A percentile compares a stretch with the other conserved stretches of the same genome.
Evolutionary conservation across 2,329 filamentous ascomycete species (phyloP).

Genomic region (Helicocarpus griseus): DNA sequence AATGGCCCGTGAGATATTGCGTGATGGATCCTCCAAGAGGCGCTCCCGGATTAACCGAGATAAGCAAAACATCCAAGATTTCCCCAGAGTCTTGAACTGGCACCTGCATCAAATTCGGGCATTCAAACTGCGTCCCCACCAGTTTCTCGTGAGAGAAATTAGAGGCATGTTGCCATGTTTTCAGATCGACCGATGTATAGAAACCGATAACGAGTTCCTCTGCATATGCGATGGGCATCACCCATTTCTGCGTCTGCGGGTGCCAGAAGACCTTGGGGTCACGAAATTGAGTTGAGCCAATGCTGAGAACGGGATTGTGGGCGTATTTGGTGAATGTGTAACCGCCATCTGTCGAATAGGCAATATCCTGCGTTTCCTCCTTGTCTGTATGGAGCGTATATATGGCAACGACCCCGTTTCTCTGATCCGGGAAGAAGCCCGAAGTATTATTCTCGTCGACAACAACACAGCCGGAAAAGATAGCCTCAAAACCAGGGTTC

Average conservation of each 20-base stretch:
- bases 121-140: constrained; percentile 23
- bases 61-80: constrained; percentile 19
- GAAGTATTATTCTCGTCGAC: constrained; percentile 55
- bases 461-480: constrained; percentile 49
- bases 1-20: constrained; percentile 38
- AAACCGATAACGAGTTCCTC: constrained; percentile 17
- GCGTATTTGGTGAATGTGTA: constrained; percentile 52
- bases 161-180: constrained; percentile 17
- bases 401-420: constrained; percentile 54
- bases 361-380: constrained; percentile 47
- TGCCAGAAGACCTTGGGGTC: constrained; percentile 50
- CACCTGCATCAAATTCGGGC: constrained; percentile 41
- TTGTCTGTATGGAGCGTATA: constrained; percentile 35
- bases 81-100: constrained; percentile 30
- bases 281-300: constrained; percentile 46
- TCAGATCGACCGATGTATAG: constrained; percentile 19
- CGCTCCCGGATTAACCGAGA: constrained; percentile 28
- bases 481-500: constrained; percentile 27
- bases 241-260: constrained; percentile 15
- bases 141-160: constrained; percentile 20
- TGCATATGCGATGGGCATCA: constrained; percentile 12
- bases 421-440: constrained; percentile 53
- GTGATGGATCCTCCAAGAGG: constrained; percentile 22
- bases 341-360: constrained; percentile 53
- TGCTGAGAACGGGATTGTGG: constrained; percentile 51